These are phyloP conservation scores for Apiospora pterosperma DNA, from an alignment of 2,329 filamentous ascomycete species.

Conservation along the genomic window DNA sequence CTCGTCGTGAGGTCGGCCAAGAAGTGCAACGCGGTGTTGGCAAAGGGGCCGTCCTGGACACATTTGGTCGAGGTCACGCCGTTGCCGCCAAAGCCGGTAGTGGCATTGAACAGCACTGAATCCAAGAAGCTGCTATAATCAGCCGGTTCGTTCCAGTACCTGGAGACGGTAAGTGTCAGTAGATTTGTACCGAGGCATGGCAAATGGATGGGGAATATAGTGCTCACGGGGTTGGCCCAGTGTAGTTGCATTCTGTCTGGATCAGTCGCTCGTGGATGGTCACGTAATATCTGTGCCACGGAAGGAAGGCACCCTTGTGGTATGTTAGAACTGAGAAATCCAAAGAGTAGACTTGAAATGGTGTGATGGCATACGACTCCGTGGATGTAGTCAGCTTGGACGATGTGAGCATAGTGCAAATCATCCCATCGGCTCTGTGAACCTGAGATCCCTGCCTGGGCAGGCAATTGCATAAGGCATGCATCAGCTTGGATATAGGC, in stretches of 20 bases:
- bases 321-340: background rate
- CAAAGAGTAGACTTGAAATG: background rate
- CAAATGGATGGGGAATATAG: background rate
- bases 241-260: background rate
- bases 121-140: background rate
- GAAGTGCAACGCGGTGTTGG: background rate
- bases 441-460: background rate
- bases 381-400: background rate
- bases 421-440: slow-evolving; percentile 2
- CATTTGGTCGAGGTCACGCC: background rate
- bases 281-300: background rate
- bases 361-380: background rate
- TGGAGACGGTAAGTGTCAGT: too few species aligned
- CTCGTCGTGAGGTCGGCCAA: background rate
- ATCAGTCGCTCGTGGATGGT: background rate
- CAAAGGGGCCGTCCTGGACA: background rate
- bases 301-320: background rate
- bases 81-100: background rate
- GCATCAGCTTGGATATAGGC: background rate
- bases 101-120: background rate
- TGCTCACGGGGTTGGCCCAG: slow-evolving; percentile 16
- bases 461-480: background rate
- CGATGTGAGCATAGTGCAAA: background rate
- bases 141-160: background rate
- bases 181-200: too few species aligned